Evolutionary conservation across 2,329 filamentous ascomycete species (phyloP).

Genomic region (Periconia sp.): DNA sequence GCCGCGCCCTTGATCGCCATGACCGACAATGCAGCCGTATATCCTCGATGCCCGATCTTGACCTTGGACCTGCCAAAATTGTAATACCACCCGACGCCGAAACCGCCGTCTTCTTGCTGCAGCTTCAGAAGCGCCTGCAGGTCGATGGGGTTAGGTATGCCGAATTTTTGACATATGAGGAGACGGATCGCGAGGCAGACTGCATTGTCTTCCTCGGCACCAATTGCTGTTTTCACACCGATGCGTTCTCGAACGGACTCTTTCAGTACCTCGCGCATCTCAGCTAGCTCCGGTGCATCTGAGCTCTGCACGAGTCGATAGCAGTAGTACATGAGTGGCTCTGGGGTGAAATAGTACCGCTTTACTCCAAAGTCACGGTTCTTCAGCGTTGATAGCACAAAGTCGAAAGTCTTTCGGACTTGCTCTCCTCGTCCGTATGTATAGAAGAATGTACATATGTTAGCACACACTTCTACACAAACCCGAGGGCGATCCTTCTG

Average conservation of each 20-base stretch:
- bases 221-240: too few relatives aligned
- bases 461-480: not conserved
- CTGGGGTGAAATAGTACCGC: conserved; percentile 1
- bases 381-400: not conserved
- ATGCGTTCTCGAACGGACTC: not conserved
- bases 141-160: not conserved
- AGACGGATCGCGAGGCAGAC: not conserved
- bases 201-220: not conserved
- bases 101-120: conserved; percentile 1
- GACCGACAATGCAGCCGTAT: not conserved
- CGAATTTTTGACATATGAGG: conserved; percentile 1
- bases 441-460: conserved; percentile 1
- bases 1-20: not conserved
- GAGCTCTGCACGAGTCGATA: not conserved
- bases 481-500: not conserved
- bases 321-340: conserved; percentile 1
- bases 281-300: not conserved
- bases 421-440: not conserved
- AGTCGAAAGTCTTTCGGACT: not conserved
- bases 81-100: conserved; percentile 1
- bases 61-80: not conserved
- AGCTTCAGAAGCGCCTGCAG: not conserved
- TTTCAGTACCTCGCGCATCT: not conserved
- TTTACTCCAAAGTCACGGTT: not conserved
- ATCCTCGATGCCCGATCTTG: not conserved